Base-by-base conservation (phyloP, 2,329 filamentous ascomycete genomes). In the Mycogone perniciosa region DNA sequence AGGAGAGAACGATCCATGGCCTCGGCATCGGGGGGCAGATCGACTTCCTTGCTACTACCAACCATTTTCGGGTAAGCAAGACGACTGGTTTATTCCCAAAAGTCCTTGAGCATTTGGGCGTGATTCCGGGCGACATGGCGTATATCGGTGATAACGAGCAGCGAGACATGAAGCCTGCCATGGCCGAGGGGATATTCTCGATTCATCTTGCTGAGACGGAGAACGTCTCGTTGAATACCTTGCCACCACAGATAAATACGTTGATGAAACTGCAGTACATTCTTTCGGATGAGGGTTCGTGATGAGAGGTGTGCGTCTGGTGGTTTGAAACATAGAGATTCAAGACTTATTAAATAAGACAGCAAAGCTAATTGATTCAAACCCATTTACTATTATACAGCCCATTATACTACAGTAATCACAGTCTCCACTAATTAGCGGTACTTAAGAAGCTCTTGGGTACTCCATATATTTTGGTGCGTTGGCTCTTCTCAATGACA, bases 1-100 rank as follows among this genome's bases (percentile, higher is more conserved):
- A 77, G 48, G 63, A 71, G 54, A 68, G 72, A 58, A 73, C 74
- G 5, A 44, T 62, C 2, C 7, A 5, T n/a, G 11, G 20, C 35
- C 35, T 38, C 20, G 35, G 35, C n/a, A 11, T 38, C 7, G 10
- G 11, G n/a, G 11, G 5, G n/a, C 20, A 38, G n/a, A 38, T 38
- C 35, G 10, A 38, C 7, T 38, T 6, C 20, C 35, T 38, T 38
- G 10, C 10, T n/a, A 38, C 35, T n/a, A 38, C 35, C n/a, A 38
- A 38, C 10, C 35, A 38, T 11, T 38, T 38, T 38, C 11, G 35
- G 11, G 9, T 38, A 6, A 38, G 11, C 3, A 38, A 38, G 35
- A 13, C 7, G 20, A 20, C n/a, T n/a, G 35, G 35, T 5, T 20
- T 38, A 11, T 38, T 38, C 20, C 6, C 35, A 11, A 38, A 38